These are phyloP conservation scores for Apocynum venetum DNA, from an alignment of 257 asterid species.

Conservation along the genomic window DNA sequence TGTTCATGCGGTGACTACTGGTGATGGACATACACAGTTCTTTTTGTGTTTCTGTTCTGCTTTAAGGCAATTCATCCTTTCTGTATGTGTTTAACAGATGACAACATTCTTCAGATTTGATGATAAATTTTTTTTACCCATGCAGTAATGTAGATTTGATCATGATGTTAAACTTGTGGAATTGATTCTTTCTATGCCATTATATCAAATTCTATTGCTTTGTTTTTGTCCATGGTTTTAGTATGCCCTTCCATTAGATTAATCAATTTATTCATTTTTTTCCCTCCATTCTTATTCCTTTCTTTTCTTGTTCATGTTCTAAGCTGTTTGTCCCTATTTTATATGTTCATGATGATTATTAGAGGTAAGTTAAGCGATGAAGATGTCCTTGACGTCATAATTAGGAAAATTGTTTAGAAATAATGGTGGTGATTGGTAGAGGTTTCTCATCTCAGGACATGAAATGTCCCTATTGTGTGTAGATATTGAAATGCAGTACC, in stretches of 20 bases:
- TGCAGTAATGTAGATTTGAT: background rate
- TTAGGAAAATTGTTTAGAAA: background rate
- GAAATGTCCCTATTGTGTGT: background rate
- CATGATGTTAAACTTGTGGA: background rate
- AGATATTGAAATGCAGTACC: background rate
- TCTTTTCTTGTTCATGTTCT: background rate
- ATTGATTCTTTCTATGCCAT: background rate
- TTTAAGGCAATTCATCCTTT: background rate
- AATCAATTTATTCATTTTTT: background rate
- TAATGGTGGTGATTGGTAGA: background rate
- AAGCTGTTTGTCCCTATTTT: background rate
- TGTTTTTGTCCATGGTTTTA: background rate
- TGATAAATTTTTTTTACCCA: background rate
- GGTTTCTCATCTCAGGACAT: background rate
- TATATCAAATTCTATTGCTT: background rate
- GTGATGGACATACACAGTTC: slow-evolving; percentile 17
- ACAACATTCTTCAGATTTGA: background rate
- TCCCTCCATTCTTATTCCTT: background rate
- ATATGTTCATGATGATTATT: too few species aligned
- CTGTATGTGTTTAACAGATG: background rate
- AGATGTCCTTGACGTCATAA: background rate
- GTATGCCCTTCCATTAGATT: background rate
- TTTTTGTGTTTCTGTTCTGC: background rate
- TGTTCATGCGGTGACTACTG: slow-evolving; percentile 48
- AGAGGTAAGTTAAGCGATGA: background rate